phyloP scores from a whole-genome alignment of 176 grass and related monocot species.

The Tuctoria greenei region DNA sequence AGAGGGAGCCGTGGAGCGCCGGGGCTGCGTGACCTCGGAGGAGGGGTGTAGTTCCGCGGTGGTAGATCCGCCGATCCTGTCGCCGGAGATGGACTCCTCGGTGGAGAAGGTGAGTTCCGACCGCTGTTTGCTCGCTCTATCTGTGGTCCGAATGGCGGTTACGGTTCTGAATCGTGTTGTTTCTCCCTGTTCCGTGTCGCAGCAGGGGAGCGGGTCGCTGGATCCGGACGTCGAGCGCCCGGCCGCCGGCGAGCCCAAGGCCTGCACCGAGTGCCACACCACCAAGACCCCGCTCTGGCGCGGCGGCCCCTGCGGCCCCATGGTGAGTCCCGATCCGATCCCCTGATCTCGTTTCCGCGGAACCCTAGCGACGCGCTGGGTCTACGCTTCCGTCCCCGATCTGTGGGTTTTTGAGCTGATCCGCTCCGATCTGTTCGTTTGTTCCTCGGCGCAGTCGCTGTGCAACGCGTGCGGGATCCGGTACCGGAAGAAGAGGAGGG shows the following conservation, averaged over 20 bases:
- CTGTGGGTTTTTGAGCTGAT: constrained; percentile 24
- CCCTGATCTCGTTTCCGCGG: neutral
- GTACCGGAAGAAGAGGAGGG: constrained; percentile 84
- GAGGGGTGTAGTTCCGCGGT: neutral
- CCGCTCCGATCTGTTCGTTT: constrained; percentile 31
- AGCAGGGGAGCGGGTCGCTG: constrained; percentile 43
- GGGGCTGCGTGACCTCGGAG: neutral
- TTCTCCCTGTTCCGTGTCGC: neutral
- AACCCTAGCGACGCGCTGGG: constrained; percentile 18
- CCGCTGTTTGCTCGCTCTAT: constrained; percentile 8
- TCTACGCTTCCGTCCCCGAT: constrained; percentile 4
- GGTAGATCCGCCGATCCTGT: constrained; percentile 45
- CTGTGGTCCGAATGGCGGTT: neutral
- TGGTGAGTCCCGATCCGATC: constrained; percentile 54
- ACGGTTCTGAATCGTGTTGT: neutral
- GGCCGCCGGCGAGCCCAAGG: constrained; percentile 55
- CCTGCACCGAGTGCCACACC: constrained; percentile 75
- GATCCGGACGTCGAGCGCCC: constrained; percentile 51
- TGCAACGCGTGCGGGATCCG: constrained; percentile 99
- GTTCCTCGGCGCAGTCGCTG: constrained; percentile 53
- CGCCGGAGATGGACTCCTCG: constrained; percentile 40
- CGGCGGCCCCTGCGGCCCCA: constrained; percentile 71
- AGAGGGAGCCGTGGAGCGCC: neutral
- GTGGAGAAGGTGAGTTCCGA: constrained; percentile 51
- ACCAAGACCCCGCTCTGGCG: constrained; percentile 89